phyloP scores from a whole-genome alignment of 129 eudicot species.

The Flaveria brownii region DNA sequence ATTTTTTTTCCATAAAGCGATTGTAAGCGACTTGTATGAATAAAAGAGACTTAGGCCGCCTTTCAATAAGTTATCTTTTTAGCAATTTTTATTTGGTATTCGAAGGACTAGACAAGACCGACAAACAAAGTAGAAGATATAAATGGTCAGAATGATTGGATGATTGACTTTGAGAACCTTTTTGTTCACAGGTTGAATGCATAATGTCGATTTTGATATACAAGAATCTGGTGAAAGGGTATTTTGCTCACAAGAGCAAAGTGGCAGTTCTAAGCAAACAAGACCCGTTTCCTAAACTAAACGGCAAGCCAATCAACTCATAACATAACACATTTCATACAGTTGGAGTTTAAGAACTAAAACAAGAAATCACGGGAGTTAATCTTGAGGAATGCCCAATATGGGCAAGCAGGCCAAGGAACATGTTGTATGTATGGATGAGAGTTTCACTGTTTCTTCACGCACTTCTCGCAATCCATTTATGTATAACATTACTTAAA shows the following conservation, averaged over 20 bases:
- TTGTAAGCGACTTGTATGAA: neutral
- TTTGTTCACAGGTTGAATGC: constrained; percentile 77
- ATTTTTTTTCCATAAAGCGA: neutral
- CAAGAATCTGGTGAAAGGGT: constrained; percentile 91
- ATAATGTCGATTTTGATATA: constrained; percentile 80
- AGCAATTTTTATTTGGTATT: neutral
- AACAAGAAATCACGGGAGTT: neutral
- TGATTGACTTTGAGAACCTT: neutral
- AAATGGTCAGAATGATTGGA: neutral
- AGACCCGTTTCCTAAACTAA: constrained; percentile 89
- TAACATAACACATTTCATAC: constrained; percentile 22
- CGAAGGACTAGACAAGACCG: neutral
- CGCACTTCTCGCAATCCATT: neutral
- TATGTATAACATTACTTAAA: neutral
- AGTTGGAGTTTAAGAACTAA: neutral
- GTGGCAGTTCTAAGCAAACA: constrained; percentile 94
- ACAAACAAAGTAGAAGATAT: neutral
- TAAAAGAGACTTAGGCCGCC: neutral
- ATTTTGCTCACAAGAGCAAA: constrained; percentile 97
- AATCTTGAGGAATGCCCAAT: neutral
- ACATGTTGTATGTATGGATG: neutral
- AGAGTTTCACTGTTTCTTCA: neutral
- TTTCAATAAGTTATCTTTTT: neutral
- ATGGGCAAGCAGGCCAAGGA: neutral
- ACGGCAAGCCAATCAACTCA: constrained; percentile 81